Evolutionary conservation across 75 land plant species (phyloP).

Genomic region (Picea sitchensis): DNA sequence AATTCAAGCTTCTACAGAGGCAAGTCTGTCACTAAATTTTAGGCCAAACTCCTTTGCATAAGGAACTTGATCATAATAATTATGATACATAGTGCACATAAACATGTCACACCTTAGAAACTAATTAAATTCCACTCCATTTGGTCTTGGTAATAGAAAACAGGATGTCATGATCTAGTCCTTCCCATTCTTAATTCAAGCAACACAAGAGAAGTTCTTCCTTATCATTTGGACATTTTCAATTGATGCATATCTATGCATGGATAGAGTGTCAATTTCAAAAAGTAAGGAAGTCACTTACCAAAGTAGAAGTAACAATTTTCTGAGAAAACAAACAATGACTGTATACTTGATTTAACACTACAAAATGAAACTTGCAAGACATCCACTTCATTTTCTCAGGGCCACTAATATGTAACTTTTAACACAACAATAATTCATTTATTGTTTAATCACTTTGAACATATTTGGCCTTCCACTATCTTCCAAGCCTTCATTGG

Average conservation of each 20-base stretch:
- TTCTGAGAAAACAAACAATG: no score
- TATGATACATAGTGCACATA: slow-evolving; percentile 71
- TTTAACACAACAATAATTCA: slow-evolving; percentile 51
- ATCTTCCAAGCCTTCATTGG: slow-evolving; percentile 89
- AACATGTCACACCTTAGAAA: background rate
- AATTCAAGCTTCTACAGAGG: slow-evolving; percentile 73
- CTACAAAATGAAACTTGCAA: background rate
- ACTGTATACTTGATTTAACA: no score
- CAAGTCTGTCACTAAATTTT: slow-evolving; percentile 58
- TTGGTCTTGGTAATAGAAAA: background rate
- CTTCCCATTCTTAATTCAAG: background rate
- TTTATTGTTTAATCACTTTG: slow-evolving; percentile 53
- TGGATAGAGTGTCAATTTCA: no score
- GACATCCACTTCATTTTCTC: slow-evolving; percentile 42
- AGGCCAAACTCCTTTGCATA: slow-evolving; percentile 84
- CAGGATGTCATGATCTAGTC: background rate
- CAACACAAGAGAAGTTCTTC: background rate
- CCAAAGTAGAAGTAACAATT: background rate
- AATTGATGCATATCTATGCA: background rate
- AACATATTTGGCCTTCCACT: slow-evolving; percentile 56
- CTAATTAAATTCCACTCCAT: background rate
- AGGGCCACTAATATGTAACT: slow-evolving; percentile 62
- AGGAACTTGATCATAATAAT: slow-evolving; percentile 65
- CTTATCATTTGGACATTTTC: background rate
- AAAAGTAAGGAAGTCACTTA: no score